Evolutionary conservation across 2,329 filamentous ascomycete species (phyloP).

Genomic region (Paraphoma sp.): DNA sequence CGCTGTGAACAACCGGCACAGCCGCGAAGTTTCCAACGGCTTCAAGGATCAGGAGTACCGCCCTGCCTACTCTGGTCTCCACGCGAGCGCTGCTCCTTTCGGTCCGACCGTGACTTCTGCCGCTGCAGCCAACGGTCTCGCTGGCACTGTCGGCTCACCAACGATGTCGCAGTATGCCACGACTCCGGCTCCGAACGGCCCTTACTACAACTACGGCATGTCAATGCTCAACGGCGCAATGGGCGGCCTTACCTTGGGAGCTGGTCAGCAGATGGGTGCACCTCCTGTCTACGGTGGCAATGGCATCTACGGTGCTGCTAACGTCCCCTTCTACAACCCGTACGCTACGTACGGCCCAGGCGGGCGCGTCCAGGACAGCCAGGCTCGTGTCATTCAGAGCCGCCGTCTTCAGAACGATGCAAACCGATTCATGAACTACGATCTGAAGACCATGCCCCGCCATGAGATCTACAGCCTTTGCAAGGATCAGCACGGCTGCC

Average conservation of each 20-base stretch:
- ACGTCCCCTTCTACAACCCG: slow-evolving; percentile 32
- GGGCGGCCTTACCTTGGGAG: slow-evolving; percentile 62
- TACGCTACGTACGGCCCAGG: slow-evolving; percentile 48
- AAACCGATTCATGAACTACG: slow-evolving; percentile 82
- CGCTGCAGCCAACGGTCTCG: slow-evolving; percentile 26
- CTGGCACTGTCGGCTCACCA: slow-evolving; percentile 36
- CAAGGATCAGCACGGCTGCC: slow-evolving; percentile 98
- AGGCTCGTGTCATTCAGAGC: slow-evolving; percentile 76
- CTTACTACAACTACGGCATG: slow-evolving; percentile 63
- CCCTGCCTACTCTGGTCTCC: slow-evolving; percentile 74
- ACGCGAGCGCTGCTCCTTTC: slow-evolving; percentile 81
- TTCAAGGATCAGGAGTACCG: slow-evolving; percentile 58
- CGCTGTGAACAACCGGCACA: slow-evolving; percentile 71
- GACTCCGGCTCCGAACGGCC: slow-evolving; percentile 20
- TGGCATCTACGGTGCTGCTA: slow-evolving; percentile 28
- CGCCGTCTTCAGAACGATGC: slow-evolving; percentile 73
- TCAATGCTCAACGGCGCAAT: slow-evolving; percentile 72
- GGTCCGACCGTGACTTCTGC: slow-evolving; percentile 64
- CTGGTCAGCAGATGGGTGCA: slow-evolving; percentile 50
- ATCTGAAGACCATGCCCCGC: slow-evolving; percentile 74
- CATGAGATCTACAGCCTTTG: slow-evolving; percentile 89
- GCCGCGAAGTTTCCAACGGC: slow-evolving; percentile 69
- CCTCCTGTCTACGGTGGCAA: slow-evolving; percentile 30
- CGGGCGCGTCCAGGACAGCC: slow-evolving; percentile 71
- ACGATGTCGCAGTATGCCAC: slow-evolving; percentile 43